These are phyloP conservation scores for Fusarium dimerum DNA, from an alignment of 2,329 filamentous ascomycete genomes.

Conservation along the genomic window DNA sequence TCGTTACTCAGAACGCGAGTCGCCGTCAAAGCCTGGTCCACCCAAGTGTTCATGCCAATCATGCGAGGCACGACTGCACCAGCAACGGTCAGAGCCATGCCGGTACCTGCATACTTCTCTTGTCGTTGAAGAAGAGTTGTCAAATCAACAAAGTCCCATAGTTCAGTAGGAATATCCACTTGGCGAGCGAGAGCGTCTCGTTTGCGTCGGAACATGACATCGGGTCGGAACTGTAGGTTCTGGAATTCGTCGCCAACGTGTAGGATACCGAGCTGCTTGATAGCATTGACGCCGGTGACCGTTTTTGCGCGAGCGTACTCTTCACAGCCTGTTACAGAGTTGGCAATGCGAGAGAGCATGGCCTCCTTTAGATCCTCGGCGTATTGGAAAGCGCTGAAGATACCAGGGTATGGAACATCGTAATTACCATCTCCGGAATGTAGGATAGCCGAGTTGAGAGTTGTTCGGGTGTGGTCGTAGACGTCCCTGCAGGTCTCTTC, in stretches of 20 bases:
- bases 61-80: constrained; percentile 82
- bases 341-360: constrained; percentile 85
- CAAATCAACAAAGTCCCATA: constrained; percentile 93
- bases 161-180: constrained; percentile 82
- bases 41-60: constrained; percentile 82
- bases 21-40: constrained; percentile 82
- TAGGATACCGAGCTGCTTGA: constrained; percentile 84
- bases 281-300: constrained; percentile 77
- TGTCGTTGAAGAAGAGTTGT: constrained; percentile 81
- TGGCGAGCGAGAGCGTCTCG: constrained; percentile 80
- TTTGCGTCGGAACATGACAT: constrained; percentile 90
- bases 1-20: constrained; percentile 79
- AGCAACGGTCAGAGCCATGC: constrained; percentile 90
- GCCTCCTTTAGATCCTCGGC: constrained; percentile 90
- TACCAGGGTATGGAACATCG: constrained; percentile 81
- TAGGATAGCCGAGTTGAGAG: constrained; percentile 73
- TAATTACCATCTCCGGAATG: constrained; percentile 76
- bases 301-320: constrained; percentile 80
- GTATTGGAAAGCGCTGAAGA: constrained; percentile 85
- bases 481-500: constrained; percentile 84
- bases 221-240: constrained; percentile 83
- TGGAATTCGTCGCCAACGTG: constrained; percentile 88
- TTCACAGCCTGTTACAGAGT: constrained; percentile 78
- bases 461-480: constrained; percentile 78
- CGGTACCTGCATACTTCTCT: constrained; percentile 91